These are phyloP conservation scores for Saccharomycopsis hybrid DNA, from an alignment of 1,139 yeast genomes.

Conservation along the genomic window DNA sequence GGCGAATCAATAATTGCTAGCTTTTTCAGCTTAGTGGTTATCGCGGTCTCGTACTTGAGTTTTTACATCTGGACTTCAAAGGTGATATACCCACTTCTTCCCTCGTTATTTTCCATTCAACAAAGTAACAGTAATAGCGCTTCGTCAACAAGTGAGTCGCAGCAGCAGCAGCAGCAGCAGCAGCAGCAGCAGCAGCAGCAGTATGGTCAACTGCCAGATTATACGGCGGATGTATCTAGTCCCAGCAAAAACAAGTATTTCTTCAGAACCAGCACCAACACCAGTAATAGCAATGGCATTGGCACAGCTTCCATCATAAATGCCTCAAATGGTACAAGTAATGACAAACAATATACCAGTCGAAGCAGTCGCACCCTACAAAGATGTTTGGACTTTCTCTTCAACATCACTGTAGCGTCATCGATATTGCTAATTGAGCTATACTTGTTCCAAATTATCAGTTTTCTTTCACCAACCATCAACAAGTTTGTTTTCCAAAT, in stretches of 20 bases:
- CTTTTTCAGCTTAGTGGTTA: conserved; percentile 5
- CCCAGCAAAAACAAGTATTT: no score
- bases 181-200: no score
- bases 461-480: conserved; percentile 3
- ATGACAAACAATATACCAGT: neutral
- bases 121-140: neutral
- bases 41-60: neutral
- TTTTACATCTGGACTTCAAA: conserved; percentile 5
- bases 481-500: conserved; percentile 13
- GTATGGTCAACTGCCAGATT: no score
- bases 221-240: no score
- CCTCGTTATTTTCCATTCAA: conserved; percentile 7
- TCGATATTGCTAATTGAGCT: conserved; percentile 11
- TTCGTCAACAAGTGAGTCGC: no score
- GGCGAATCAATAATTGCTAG: conserved; percentile 8
- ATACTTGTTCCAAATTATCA: conserved; percentile 13
- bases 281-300: no score
- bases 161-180: no score
- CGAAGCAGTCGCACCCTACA: no score
- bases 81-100: conserved; percentile 9
- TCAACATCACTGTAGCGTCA: conserved; percentile 10
- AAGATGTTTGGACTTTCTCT: neutral
- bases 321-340: conserved; percentile 23
- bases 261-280: no score
- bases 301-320: no score